Base-by-base conservation (phyloP, 306 rosid species). In the Lathyrus oleraceus region DNA sequence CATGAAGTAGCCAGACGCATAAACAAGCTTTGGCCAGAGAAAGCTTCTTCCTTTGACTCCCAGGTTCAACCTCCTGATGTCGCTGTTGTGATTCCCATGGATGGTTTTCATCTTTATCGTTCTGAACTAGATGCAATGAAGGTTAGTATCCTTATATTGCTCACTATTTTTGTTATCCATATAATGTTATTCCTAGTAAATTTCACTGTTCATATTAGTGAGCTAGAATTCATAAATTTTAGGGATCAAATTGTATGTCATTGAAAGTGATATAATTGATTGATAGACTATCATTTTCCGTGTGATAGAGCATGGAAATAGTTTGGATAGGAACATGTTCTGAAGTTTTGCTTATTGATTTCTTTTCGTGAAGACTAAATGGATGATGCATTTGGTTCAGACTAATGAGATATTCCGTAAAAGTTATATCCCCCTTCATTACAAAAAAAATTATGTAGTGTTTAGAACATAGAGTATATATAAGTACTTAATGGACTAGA, bases 41-140 rank as follows among this genome's bases (percentile, higher is more conserved):
- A 76, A 76, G 82, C 82, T 76, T 78, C 86, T 47, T 80, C 90
- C 51, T 69, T 83, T 70, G 90, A 87, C 74, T 85, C 92, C 42
- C 86, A 76, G 78, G 84, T 87, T 76, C 72, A 76, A 59, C 84
- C 84, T 75, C 74, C 82, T 19, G 83, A 88, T 53, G 78, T 94
- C 70, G 95, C 98, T 77, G 61, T 61, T 2, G 87, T 85, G 77
- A 35, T 94, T 76, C 95, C 98, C 57, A 88, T 94, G 97, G 98
- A 90, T 66, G 98, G 98, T 13, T 94, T 90, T 79, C 96, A 90
- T 84, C 92, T 87, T 65, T 90, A 94, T 77, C 89, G 91, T 73
- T 88, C 82, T 70, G 92, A 90, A 79, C 87, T 94, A 67, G 98
- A 88, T 83, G 89, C 86, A 28, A 87, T 94, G 97, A 89, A 90